Percentiles rank a stretch among this genome's conserved stretches.
Conservation (phyloP, 2,329 filamentous ascomycete genomes). For the Aspergillus aculeatus region DNA sequence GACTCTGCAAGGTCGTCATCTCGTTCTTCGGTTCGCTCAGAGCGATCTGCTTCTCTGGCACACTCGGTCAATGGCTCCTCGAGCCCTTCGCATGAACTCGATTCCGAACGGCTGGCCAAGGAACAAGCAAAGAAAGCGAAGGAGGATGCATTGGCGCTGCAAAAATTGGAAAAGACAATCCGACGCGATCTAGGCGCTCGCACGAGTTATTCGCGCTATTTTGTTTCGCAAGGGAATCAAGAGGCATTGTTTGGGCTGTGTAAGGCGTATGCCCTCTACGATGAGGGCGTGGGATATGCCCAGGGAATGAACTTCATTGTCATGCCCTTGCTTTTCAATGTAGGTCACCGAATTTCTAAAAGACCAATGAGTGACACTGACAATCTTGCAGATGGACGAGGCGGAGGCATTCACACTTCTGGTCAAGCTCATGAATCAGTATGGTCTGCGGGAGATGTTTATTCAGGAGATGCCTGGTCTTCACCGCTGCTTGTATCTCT, state of each 20-base stretch:
- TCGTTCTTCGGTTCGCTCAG: conserved; percentile 80
- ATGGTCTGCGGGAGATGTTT: conserved; percentile 88
- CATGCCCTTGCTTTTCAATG: conserved; percentile 94
- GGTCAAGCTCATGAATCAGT: conserved; percentile 94
- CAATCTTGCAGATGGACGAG: conserved; percentile 72
- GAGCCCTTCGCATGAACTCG: conserved; percentile 61
- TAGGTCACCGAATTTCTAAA: conserved; percentile 44
- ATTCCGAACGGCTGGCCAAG: conserved; percentile 63
- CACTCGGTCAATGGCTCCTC: conserved; percentile 57
- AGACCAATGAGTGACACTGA: neutral
- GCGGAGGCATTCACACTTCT: conserved; percentile 94
- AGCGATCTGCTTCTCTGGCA: conserved; percentile 63
- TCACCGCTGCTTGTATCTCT: conserved; percentile 90
- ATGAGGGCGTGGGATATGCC: conserved; percentile 91
- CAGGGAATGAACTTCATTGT: conserved; percentile 99
- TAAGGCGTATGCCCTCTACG: conserved; percentile 95
- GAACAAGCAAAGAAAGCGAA: conserved; percentile 72
- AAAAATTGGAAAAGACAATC: conserved; percentile 88
- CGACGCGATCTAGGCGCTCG: conserved; percentile 85
- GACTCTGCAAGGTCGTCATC: conserved; percentile 69
- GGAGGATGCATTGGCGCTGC: conserved; percentile 69
- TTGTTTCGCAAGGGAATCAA: conserved; percentile 84
- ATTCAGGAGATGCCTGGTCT: conserved; percentile 94
- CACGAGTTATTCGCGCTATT: conserved; percentile 96
- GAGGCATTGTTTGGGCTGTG: conserved; percentile 93